Evolutionary conservation across 768 basidiomycete species (phyloP).

Genomic region (Thelephora ganbajun): DNA sequence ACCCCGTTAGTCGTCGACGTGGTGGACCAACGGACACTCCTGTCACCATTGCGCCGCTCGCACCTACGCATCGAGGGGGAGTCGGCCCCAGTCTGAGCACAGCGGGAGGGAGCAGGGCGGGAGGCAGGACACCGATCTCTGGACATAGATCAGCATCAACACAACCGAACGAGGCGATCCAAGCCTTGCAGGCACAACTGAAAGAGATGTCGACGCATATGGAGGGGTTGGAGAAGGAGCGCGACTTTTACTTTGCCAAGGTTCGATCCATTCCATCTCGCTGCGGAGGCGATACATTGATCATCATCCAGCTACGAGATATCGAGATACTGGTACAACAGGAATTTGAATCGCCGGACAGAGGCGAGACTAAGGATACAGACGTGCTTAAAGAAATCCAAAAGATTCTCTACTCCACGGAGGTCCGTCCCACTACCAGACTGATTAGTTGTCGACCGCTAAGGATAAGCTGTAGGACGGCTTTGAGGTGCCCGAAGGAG

Average conservation of each 20-base stretch:
- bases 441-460: too few relatives aligned
- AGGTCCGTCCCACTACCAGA: constrained; percentile 36
- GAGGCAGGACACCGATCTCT: constrained; percentile 60
- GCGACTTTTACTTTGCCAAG: constrained; percentile 98
- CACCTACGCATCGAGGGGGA: constrained; percentile 19
- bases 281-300: background rate
- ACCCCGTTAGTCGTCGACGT: constrained; percentile 68
- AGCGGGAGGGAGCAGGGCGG: constrained; percentile 28
- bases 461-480: constrained; percentile 47
- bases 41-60: constrained; percentile 63
- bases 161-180: constrained; percentile 51
- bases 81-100: constrained; percentile 16
- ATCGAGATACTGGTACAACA: constrained; percentile 91
- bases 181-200: constrained; percentile 61
- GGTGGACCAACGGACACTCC: constrained; percentile 67
- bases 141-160: constrained; percentile 57
- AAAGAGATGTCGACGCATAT: constrained; percentile 70
- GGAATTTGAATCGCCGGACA: constrained; percentile 41
- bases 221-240: constrained; percentile 90
- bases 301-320: constrained; percentile 57
- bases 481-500: constrained; percentile 75
- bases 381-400: constrained; percentile 65
- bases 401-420: constrained; percentile 87
- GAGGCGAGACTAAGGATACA: constrained; percentile 38
- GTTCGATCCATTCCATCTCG: constrained; percentile 25